Percentiles rank a stretch among this genome's conserved stretches.
phyloP scores from a whole-genome alignment of 805 yeast species.

The Candida jianshihensis region DNA sequence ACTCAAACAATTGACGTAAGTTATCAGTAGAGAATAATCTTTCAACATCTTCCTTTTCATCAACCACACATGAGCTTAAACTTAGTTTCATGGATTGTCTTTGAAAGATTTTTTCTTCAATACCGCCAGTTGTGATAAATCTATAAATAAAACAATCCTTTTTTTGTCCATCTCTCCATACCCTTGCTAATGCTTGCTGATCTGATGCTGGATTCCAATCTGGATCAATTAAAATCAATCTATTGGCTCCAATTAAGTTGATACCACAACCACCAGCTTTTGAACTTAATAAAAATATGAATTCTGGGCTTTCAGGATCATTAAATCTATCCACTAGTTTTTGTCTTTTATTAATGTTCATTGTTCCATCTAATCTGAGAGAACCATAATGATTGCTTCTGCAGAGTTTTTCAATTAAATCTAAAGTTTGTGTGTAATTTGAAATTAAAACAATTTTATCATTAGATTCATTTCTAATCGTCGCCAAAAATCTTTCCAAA shows the following conservation, averaged over 20 bases:
- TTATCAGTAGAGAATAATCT: conserved; percentile 81
- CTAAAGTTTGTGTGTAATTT: conserved; percentile 91
- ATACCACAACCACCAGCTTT: conserved; percentile 99
- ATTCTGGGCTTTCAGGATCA: conserved; percentile 82
- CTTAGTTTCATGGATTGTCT: conserved; percentile 92
- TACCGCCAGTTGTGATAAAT: conserved; percentile 89
- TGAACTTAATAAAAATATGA: conserved; percentile 81
- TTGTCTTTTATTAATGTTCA: conserved; percentile 88
- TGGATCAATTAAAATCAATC: conserved; percentile 79
- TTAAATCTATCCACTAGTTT: conserved; percentile 87
- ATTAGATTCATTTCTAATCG: conserved; percentile 73
- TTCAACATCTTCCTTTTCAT: conserved; percentile 93
- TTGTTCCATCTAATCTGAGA: conserved; percentile 84
- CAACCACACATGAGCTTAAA: conserved; percentile 92
- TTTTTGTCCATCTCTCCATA: conserved; percentile 98
- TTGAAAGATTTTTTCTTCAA: conserved; percentile 94
- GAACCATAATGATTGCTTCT: conserved; percentile 66
- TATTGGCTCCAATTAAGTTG: conserved; percentile 91
- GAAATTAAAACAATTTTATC: conserved; percentile 94
- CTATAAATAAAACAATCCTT: conserved; percentile 94
- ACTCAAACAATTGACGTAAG: conserved; percentile 68
- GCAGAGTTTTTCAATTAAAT: conserved; percentile 83
- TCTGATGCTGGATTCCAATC: conserved; percentile 99
- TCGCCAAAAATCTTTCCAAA: conserved; percentile 73
- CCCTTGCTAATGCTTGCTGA: conserved; percentile 95